phyloP scores from a whole-genome alignment of 768 basidiomycete species.

The Panaeolus cyanescens region DNA sequence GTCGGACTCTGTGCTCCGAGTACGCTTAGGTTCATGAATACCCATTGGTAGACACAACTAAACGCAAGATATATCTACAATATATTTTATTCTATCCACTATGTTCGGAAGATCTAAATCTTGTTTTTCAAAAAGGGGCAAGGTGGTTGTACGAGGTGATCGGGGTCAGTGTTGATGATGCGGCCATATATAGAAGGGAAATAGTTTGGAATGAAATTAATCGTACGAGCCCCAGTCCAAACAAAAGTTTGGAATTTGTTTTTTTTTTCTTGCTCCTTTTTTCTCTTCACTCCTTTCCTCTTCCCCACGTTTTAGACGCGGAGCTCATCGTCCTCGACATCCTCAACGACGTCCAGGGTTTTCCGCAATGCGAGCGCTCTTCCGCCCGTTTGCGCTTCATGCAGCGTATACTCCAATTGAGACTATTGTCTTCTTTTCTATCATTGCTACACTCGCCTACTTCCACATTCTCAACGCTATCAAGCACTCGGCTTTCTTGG shows the following conservation, averaged over 20 bases:
- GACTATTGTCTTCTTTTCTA: constrained; percentile 87
- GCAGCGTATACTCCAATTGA: constrained; percentile 83
- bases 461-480: constrained; percentile 92
- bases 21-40: no score
- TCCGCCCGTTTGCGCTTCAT: constrained; percentile 70
- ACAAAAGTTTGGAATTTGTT: background rate
- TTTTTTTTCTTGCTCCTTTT: background rate
- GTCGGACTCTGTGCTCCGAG: background rate
- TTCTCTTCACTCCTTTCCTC: background rate
- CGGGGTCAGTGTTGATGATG: background rate
- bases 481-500: constrained; percentile 84
- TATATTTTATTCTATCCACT: background rate
- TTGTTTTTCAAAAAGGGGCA: background rate
- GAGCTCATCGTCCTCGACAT: background rate
- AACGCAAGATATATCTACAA: no score
- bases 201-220: constrained; percentile 1
- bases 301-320: background rate
- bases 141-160: background rate
- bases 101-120: background rate
- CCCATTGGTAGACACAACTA: no score
- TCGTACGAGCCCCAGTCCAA: background rate
- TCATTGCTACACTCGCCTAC: constrained; percentile 90
- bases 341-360: background rate
- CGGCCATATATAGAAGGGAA: background rate
- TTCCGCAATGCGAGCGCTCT: constrained; percentile 52